phyloP scores from a whole-genome alignment of 176 grass and related monocot genomes.

The Eleusine indica region DNA sequence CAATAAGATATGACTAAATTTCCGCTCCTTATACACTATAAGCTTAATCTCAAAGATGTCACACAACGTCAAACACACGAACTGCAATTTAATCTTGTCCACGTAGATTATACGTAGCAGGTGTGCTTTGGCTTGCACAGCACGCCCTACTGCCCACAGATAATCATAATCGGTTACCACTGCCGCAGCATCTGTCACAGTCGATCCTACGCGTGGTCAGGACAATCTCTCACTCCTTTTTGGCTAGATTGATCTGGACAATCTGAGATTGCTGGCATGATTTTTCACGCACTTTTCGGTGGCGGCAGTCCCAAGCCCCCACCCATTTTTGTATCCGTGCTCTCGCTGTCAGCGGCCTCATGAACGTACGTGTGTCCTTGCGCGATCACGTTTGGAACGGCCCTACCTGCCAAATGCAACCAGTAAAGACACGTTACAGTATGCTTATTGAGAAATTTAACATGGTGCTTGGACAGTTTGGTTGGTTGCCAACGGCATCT shows the following conservation, averaged over 20 bases:
- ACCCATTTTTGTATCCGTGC: neutral
- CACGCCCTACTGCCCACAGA: neutral
- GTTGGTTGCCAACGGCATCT: neutral
- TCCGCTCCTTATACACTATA: no score
- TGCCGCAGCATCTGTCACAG: conserved; percentile 3
- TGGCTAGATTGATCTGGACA: conserved; percentile 6
- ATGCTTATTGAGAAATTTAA: neutral
- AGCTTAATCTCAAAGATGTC: no score
- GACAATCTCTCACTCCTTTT: neutral
- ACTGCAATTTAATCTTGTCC: conserved; percentile 14
- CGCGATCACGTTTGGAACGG: conserved; percentile 9
- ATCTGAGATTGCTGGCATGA: neutral
- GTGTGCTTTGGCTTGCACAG: conserved; percentile 2
- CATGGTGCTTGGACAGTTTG: neutral
- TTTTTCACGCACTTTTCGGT: conserved; percentile 26
- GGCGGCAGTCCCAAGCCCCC: conserved; percentile 22
- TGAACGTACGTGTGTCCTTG: conserved; percentile 16
- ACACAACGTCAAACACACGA: conserved; percentile 7
- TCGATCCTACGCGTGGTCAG: conserved; percentile 25
- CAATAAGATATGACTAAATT: no score
- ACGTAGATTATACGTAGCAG: conserved; percentile 15
- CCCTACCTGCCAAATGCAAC: neutral
- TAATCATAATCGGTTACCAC: neutral
- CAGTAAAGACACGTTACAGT: neutral
- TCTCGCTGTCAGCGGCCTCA: conserved; percentile 17